phyloP scores from a whole-genome alignment of 208 protist species.

The Leishmania martiniquensis region DNA sequence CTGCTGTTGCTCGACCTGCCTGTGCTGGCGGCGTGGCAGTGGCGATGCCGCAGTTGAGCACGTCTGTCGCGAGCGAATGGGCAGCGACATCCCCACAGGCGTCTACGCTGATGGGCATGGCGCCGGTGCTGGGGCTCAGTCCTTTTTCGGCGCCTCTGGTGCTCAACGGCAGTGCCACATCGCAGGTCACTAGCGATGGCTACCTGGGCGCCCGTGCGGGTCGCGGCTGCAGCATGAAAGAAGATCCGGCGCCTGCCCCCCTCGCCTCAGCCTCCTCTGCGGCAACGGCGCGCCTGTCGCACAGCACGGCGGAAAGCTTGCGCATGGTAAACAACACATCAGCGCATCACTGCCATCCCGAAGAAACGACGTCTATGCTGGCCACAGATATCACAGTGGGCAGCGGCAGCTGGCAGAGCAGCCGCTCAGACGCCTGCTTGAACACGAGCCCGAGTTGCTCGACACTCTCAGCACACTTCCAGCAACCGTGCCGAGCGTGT shows the following conservation, averaged over 20 bases:
- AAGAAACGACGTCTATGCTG: background rate
- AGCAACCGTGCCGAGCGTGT: background rate
- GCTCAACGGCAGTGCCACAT: background rate
- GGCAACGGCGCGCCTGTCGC: slow-evolving; percentile 4
- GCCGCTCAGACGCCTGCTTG: background rate
- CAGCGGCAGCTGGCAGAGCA: background rate
- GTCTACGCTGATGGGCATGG: slow-evolving; percentile 2
- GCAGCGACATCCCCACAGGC: background rate
- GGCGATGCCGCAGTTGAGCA: slow-evolving; percentile 1
- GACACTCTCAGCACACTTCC: background rate
- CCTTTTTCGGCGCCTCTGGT: background rate
- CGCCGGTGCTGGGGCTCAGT: background rate
- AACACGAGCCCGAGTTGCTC: background rate
- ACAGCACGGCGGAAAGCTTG: background rate
- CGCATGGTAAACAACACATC: slow-evolving; percentile 1
- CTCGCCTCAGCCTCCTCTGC: slow-evolving; percentile 1
- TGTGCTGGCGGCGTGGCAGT: background rate
- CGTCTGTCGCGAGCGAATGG: background rate
- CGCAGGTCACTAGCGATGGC: background rate
- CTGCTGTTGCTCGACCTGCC: background rate
- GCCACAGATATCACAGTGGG: background rate
- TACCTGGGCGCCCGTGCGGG: background rate
- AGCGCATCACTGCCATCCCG: background rate
- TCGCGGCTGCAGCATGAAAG: background rate
- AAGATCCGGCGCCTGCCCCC: background rate